Evolutionary conservation across 2,329 filamentous ascomycete genomes (phyloP).

Genomic region (Colletotrichum sojae): DNA sequence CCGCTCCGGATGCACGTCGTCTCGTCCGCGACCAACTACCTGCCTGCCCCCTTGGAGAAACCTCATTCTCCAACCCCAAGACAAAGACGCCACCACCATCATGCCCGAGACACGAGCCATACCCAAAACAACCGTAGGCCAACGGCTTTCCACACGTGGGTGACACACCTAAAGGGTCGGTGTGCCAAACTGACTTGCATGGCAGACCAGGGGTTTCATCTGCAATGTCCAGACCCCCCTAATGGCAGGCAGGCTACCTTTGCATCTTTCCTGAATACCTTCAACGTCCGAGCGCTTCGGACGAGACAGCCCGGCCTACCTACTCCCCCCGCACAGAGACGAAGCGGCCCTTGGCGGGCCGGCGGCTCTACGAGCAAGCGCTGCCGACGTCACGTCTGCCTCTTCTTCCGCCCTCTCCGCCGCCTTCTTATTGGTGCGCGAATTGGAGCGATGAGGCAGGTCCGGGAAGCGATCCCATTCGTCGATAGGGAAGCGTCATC

Average conservation of each 20-base stretch:
- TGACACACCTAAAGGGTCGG: not conserved
- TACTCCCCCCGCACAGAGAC: too few relatives aligned
- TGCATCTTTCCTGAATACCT: not conserved
- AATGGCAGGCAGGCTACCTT: not conserved
- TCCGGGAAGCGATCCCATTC: constrained; percentile 18
- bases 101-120: not conserved
- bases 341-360: constrained; percentile 10
- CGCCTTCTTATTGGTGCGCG: constrained; percentile 18
- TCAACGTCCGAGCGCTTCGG: not conserved
- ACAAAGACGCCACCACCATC: not conserved
- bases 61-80: not conserved
- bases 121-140: not conserved
- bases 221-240: not conserved
- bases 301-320: not conserved
- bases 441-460: not conserved
- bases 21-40: not conserved
- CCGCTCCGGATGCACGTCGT: not conserved
- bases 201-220: not conserved
- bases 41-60: not conserved
- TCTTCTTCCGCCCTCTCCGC: not conserved
- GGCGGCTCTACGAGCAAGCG: constrained; percentile 11
- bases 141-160: constrained; percentile 3
- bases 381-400: not conserved
- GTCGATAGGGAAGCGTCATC: constrained; percentile 7
- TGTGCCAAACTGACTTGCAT: constrained; percentile 8